Conservation (phyloP, 192 early-diverging fungal genomes). For the Linnemannia schmuckeri region DNA sequence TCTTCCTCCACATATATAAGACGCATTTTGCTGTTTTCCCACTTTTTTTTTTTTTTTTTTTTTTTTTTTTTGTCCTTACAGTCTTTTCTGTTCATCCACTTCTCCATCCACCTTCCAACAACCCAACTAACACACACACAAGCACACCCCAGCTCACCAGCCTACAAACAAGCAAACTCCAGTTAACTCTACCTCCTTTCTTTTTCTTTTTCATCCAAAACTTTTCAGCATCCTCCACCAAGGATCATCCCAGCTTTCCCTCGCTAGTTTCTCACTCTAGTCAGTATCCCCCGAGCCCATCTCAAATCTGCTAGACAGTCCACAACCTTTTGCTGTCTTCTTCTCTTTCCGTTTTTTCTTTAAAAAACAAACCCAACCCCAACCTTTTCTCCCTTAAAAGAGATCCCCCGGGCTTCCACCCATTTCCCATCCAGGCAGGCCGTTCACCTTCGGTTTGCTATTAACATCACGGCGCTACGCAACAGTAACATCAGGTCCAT, state of each 20-base stretch:
- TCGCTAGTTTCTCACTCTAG: slow-evolving; percentile 39
- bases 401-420: slow-evolving; percentile 52
- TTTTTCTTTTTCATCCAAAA: slow-evolving; percentile 27
- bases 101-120: slow-evolving; percentile 50
- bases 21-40: not conserved
- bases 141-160: slow-evolving; percentile 28
- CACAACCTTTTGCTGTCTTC: slow-evolving; percentile 48
- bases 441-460: slow-evolving; percentile 57
- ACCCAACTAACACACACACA: slow-evolving; percentile 42
- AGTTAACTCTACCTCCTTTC: slow-evolving; percentile 11
- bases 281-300: slow-evolving; percentile 30
- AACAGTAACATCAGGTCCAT: slow-evolving; percentile 54
- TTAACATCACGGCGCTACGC: slow-evolving; percentile 61
- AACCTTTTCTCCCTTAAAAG: slow-evolving; percentile 46
- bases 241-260: slow-evolving; percentile 32
- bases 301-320: slow-evolving; percentile 49
- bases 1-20: not conserved
- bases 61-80: slow-evolving; percentile 27
- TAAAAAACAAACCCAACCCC: slow-evolving; percentile 35
- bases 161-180: not conserved
- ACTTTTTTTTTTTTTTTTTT: slow-evolving; percentile 12
- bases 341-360: slow-evolving; percentile 37
- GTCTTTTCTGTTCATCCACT: slow-evolving; percentile 30
- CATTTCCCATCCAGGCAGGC: slow-evolving; percentile 54
- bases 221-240: slow-evolving; percentile 26